A percentile compares a stretch with the other conserved stretches of the same genome.
phyloP scores from a whole-genome alignment of 805 yeast genomes.

The Ogataea kodamae region DNA sequence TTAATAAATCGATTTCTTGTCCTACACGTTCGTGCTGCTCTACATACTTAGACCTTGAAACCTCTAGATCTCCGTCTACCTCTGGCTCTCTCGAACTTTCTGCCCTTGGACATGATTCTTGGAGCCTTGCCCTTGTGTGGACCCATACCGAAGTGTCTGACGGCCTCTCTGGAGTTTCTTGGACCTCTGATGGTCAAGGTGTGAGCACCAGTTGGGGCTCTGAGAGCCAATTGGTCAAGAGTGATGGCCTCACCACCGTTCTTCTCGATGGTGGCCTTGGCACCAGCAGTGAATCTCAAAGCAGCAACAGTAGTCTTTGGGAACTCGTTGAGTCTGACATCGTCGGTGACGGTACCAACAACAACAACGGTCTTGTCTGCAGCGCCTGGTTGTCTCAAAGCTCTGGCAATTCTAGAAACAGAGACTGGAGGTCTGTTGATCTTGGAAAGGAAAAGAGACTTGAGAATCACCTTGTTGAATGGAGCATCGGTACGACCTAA shows the following conservation, averaged over 20 bases:
- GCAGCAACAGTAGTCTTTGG: slow-evolving; percentile 99
- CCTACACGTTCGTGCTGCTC: too few relatives aligned
- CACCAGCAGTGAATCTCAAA: slow-evolving; percentile 98
- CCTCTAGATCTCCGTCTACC: slow-evolving; percentile 99
- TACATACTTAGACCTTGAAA: slow-evolving; percentile 98
- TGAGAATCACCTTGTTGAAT: slow-evolving; percentile 97
- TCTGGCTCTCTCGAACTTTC: slow-evolving; percentile 99
- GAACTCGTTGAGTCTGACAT: slow-evolving; percentile 86
- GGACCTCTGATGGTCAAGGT: slow-evolving; percentile 98
- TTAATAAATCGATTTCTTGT: too few relatives aligned
- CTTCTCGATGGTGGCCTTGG: slow-evolving; percentile 94
- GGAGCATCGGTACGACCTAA: slow-evolving; percentile 97
- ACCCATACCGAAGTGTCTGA: slow-evolving; percentile 99
- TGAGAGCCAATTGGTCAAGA: slow-evolving; percentile 97
- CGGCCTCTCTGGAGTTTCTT: slow-evolving; percentile 98
- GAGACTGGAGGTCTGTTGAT: slow-evolving; percentile 99
- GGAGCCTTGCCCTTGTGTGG: slow-evolving; percentile 99
- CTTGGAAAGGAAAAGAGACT: slow-evolving; percentile 94
- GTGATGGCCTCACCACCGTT: slow-evolving; percentile 99
- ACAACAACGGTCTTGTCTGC: slow-evolving; percentile 91
- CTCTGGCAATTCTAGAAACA: slow-evolving; percentile 83
- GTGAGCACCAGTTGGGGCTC: slow-evolving; percentile 99
- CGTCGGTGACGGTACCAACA: slow-evolving; percentile 99
- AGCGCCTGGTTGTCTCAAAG: slow-evolving; percentile 78
- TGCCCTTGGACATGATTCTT: slow-evolving; percentile 94